phyloP scores from a whole-genome alignment of 2,329 filamentous ascomycete genomes.

The Magnaporthiopsis incrustans region DNA sequence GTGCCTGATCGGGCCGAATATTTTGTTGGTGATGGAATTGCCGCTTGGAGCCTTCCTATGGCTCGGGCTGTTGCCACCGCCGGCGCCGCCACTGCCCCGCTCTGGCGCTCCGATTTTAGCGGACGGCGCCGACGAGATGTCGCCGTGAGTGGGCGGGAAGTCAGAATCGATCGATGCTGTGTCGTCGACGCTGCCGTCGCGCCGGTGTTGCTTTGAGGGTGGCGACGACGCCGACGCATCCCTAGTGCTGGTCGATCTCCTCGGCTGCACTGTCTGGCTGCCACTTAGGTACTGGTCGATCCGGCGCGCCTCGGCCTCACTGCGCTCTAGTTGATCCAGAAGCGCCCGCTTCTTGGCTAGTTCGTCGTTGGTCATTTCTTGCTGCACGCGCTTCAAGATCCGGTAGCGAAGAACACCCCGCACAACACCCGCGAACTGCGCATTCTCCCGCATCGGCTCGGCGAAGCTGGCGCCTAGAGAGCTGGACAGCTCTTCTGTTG shows the following conservation, averaged over 20 bases:
- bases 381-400: slow-evolving; percentile 88
- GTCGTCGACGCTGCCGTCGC: slow-evolving; percentile 60
- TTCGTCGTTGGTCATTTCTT: slow-evolving; percentile 95
- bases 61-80: slow-evolving; percentile 25
- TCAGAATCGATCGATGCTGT: slow-evolving; percentile 91
- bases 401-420: slow-evolving; percentile 81
- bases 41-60: slow-evolving; percentile 79
- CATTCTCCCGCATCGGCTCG: slow-evolving; percentile 95
- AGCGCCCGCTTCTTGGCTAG: slow-evolving; percentile 76
- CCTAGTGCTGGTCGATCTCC: slow-evolving; percentile 56
- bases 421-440: slow-evolving; percentile 93
- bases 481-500: slow-evolving; percentile 82
- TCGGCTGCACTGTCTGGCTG: slow-evolving; percentile 54
- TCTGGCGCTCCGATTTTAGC: slow-evolving; percentile 64
- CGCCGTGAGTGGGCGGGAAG: slow-evolving; percentile 83
- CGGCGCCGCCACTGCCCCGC: slow-evolving; percentile 32
- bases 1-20: slow-evolving; percentile 91
- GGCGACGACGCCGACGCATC: slow-evolving; percentile 30
- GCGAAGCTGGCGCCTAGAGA: slow-evolving; percentile 90
- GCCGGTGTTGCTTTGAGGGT: slow-evolving; percentile 30
- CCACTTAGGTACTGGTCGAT: slow-evolving; percentile 87
- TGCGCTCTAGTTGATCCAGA: slow-evolving; percentile 83
- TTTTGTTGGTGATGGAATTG: slow-evolving; percentile 87
- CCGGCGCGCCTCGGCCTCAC: slow-evolving; percentile 83
- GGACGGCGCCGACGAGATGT: slow-evolving; percentile 59